phyloP scores from a whole-genome alignment of 2,329 filamentous ascomycete species.

The Chaetomiaceae sp. region DNA sequence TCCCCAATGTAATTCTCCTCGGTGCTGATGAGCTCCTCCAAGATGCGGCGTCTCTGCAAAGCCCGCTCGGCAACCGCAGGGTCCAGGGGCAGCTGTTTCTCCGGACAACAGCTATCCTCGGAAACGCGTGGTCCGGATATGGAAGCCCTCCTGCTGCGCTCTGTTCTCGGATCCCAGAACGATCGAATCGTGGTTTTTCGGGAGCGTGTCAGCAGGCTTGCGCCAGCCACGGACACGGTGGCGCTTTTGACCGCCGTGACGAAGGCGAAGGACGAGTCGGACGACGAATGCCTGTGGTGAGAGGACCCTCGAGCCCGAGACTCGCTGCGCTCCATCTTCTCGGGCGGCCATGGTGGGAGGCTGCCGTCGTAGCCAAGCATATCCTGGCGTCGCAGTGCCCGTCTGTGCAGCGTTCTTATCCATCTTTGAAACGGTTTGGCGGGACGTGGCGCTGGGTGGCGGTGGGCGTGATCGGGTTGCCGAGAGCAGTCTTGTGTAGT shows the following conservation, averaged over 20 bases:
- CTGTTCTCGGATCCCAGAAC: constrained; percentile 52
- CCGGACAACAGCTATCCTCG: constrained; percentile 60
- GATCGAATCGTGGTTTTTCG: constrained; percentile 49
- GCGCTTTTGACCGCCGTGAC: constrained; percentile 78
- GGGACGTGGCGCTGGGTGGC: constrained; percentile 7
- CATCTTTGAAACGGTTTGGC: constrained; percentile 62
- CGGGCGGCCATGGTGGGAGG: constrained; percentile 34
- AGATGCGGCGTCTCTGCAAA: constrained; percentile 68
- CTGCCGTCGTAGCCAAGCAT: constrained; percentile 22
- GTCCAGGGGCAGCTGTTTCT: constrained; percentile 54
- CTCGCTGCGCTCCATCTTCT: constrained; percentile 26
- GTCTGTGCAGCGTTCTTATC: constrained; percentile 65
- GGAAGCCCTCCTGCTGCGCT: constrained; percentile 60
- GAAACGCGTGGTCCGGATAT: constrained; percentile 57
- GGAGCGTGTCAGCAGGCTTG: constrained; percentile 63
- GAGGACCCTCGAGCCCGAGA: constrained; percentile 20
- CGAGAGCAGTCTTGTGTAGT: constrained; percentile 15
- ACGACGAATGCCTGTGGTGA: constrained; percentile 56
- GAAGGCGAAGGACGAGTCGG: constrained; percentile 72
- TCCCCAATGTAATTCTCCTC: constrained; percentile 89
- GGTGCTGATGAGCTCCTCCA: constrained; percentile 81
- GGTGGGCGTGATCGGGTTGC: neutral
- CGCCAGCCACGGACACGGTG: constrained; percentile 69
- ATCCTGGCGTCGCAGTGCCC: constrained; percentile 42
- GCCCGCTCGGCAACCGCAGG: constrained; percentile 67